A percentile compares a stretch with the other conserved stretches of the same genome.
Conservation (phyloP, 768 basidiomycete species). For the Vararia minispora region DNA sequence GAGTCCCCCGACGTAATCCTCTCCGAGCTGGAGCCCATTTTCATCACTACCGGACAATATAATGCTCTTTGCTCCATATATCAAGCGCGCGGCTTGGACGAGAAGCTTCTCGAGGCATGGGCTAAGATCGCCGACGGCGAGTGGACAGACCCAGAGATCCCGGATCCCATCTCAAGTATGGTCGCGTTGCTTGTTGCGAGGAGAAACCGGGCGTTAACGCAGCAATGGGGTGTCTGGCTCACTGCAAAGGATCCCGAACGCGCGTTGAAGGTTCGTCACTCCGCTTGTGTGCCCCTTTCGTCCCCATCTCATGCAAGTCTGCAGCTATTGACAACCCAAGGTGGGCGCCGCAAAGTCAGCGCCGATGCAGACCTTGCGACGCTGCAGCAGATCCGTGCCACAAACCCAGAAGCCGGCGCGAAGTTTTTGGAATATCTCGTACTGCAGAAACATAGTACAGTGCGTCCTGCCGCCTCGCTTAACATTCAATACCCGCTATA, state of each 20-base stretch:
- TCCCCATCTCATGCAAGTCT: conserved; percentile 1
- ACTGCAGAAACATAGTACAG: conserved; percentile 51
- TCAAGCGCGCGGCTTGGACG: conserved; percentile 40
- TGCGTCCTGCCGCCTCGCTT: conserved; percentile 21
- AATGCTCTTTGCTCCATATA: conserved; percentile 53
- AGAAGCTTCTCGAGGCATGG: conserved; percentile 58
- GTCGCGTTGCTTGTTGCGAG: conserved; percentile 43
- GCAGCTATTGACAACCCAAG: conserved; percentile 51
- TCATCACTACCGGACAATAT: conserved; percentile 42
- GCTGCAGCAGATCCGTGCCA: conserved; percentile 43
- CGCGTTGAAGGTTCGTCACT: conserved; percentile 49
- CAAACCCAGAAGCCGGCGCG: conserved; percentile 48
- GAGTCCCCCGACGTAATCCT: conserved; percentile 42
- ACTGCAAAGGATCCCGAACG: conserved; percentile 54
- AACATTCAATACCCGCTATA: not conserved
- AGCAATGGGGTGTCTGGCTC: conserved; percentile 78
- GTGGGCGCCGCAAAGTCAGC: conserved; percentile 44
- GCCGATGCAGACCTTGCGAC: conserved; percentile 49
- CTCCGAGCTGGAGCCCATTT: conserved; percentile 48
- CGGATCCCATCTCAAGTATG: conserved; percentile 53
- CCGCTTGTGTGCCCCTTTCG: not conserved
- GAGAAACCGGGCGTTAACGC: conserved; percentile 48
- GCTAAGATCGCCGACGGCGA: conserved; percentile 64
- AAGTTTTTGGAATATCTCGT: conserved; percentile 78
- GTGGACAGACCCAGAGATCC: conserved; percentile 51